A percentile compares a stretch with the other conserved stretches of the same genome.
Evolutionary conservation across 371 early-diverging fungal genomes (phyloP).

Genomic region (Thermomucor indicae-seudaticae): DNA sequence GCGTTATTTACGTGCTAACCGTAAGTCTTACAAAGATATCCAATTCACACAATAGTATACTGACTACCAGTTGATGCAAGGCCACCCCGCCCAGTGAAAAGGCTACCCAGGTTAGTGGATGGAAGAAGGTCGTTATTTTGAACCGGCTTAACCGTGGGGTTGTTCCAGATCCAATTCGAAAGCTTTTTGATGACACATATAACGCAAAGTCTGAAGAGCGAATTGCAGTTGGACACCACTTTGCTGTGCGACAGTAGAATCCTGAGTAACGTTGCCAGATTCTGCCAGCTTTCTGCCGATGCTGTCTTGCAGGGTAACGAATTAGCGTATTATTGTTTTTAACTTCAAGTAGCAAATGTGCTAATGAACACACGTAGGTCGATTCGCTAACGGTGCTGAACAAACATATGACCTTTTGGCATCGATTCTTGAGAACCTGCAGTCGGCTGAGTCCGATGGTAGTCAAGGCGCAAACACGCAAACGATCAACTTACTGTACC

Average conservation of each 20-base stretch:
- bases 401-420: constrained; percentile 58
- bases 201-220: constrained; percentile 50
- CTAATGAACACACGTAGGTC: constrained; percentile 24
- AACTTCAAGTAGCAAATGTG: not conserved
- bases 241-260: constrained; percentile 41
- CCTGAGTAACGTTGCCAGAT: constrained; percentile 50
- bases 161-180: constrained; percentile 30
- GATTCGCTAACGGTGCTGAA: constrained; percentile 50
- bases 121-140: not conserved
- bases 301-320: constrained; percentile 57
- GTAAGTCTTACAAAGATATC: constrained; percentile 25
- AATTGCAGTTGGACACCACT: constrained; percentile 38
- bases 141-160: not conserved
- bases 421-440: constrained; percentile 48
- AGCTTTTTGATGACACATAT: constrained; percentile 59
- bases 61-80: no score
- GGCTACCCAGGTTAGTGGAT: constrained; percentile 27
- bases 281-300: constrained; percentile 64
- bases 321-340: not conserved
- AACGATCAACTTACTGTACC: constrained; percentile 31
- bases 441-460: constrained; percentile 24
- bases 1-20: constrained; percentile 42
- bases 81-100: constrained; percentile 28
- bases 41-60: not conserved
- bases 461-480: constrained; percentile 9